Base-by-base conservation (phyloP, 2,329 filamentous ascomycete genomes). In the Cercospora sp. region DNA sequence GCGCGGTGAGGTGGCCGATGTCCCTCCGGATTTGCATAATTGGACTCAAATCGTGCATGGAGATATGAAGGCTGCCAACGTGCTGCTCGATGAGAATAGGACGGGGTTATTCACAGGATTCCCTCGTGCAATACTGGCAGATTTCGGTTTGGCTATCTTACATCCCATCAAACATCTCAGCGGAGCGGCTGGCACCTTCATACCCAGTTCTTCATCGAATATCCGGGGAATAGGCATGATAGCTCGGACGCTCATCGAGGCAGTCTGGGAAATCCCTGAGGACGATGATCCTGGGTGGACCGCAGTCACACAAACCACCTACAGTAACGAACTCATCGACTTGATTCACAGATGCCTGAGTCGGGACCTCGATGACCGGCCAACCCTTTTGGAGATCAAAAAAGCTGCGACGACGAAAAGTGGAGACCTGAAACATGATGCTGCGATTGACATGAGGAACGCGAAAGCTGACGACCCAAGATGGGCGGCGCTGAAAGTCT, bases 1-100 rank as follows among this genome's bases (percentile, higher is more conserved):
- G 10, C 30, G 36, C 1, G 61, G 61, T 13, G 28, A 53, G n/a
- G n/a, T 53, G 18, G 61, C 26, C 9, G 45, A 28, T 16, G 26
- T n/a, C 9, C 60, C 6, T 12, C 10, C n/a, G 4, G 18, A 16
- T 5, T 12, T 53, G 30, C 16, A 12, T 20, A 16, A 16, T 9
- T 67, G 65, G 65, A 51, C 26, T 2, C 0, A n/a, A n/a, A 60
- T 67, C n/a, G 36, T 63, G 16, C 65, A 67, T 8, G 60, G 65
- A 26, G 65, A 67, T n/a, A 33, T 67, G 51, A 63, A 67, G 18
- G 9, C 30, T 3, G 36, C 48, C 12, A 67, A 67, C 18, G 30
- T 67, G 3, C 18, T 67, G 4, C 33, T 67, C 1, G 48, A 51
- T 9, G 26, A 20, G 7, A 67, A 67, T 10, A 58, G 28, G 2